Base-by-base conservation (phyloP, 2,329 filamentous ascomycete species). In the Ophiostoma pallidulum region DNA sequence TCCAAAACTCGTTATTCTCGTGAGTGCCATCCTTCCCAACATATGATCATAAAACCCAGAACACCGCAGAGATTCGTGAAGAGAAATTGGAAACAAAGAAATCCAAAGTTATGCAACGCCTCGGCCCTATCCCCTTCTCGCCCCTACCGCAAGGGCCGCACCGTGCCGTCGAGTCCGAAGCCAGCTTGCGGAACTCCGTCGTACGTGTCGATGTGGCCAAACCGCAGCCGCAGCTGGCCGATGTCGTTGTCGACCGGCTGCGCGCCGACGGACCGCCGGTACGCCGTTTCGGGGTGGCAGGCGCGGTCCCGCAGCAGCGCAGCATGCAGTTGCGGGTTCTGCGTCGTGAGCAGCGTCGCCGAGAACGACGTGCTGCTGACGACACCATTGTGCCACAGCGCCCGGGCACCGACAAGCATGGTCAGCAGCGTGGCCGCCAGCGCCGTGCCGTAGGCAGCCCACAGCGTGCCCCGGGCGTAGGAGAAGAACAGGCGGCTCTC, bases 371-470 rank as follows among this genome's bases (percentile, higher is more conserved):
- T 40, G 38, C 31, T 36, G 40, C 43, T 46, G 33, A 52, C 47
- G 31, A 49, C 44, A 40, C 50, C 50, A 42, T 70, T 68, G 41
- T 65, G 65, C 29, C 56, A 45, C 18, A 61, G 61, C 41, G 78
- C 71, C 39, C 65, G 64, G 19, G 63, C 58, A 6, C 62, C 50
- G 13, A 47, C 28, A 6, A 32, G 6, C 28, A 52, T 16, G 18
- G 26, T 39, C 14, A 43, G 28, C 37, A 80, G 59, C 3, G 64
- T 62, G 22, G 72, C 54, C 19, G 77, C 78, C 3, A 95, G 68
- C 31, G 78, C 72, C 1, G 80, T 77, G 41, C 87, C 90, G 58
- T 95, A 96, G 2, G 75, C 72, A 6, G 89, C 77, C 20, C 95
- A 50, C 2, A 47, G 44, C 2, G 44, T 47, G 22, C 26, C 9